Evolutionary conservation across 192 early-diverging fungal genomes (phyloP), one percentile per base, ranked within the genome.

Genomic region (Umbelopsis sp.): DNA sequence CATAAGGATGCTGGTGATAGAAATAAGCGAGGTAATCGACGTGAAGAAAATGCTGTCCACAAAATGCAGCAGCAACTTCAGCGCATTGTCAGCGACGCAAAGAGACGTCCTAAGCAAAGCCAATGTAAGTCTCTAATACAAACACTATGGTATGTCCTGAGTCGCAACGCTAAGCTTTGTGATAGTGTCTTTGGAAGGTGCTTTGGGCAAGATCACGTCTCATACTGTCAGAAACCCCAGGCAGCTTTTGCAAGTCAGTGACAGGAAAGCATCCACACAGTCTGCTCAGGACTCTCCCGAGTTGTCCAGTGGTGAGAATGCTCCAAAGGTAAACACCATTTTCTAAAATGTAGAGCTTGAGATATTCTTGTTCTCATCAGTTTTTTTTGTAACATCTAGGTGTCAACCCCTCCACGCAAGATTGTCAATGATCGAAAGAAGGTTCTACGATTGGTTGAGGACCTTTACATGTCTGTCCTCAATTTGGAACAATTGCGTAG

Each of bases 1-100:
- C 72, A 65, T 10, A 70, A 75, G 48, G 80, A 78, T 23, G 51
- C 76, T 33, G 77, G 78, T 23, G 74, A 67, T 44, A 53, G 52
- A 55, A 23, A 27, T 18, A 52, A 71, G 49, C 79, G 86, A 48
- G 75, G 77, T 22, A 66, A 79, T 52, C 79, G 81, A 35, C 74
- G 85, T 37, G 81, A 81, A 44, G 82, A 89, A 49, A 86, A 78
- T 71, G 84, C 83, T 37, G 86, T 87, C 82, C 79, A 82, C 10
- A 81, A 84, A 30, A 94, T 99, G 93, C 94, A 98, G 69, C 91
- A 95, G 77, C 96, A 99, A 68, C 93, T 99, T 65, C 92, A 97
- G 81, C 91, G 95, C 27, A 91, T 99, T 71, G 96, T 99, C 69
- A 95, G 95, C 71, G 90, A 92, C 66, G 91, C 96, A 46, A 94